Evolutionary conservation across 768 basidiomycete species (phyloP).

Genomic region (Lactarius psammicola): DNA sequence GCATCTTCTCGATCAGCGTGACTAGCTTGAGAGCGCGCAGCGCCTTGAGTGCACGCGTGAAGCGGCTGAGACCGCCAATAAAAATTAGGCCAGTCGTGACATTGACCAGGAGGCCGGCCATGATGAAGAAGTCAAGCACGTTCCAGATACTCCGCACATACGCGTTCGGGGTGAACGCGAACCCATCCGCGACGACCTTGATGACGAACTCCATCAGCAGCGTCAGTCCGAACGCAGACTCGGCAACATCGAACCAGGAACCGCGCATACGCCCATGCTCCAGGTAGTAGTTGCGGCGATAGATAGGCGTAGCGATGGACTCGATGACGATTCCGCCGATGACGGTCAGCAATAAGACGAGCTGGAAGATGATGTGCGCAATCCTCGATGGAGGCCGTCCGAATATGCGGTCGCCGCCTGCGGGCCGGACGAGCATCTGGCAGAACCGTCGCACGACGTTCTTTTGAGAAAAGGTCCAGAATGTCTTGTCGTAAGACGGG

Average conservation of each 20-base stretch:
- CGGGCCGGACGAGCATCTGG: constrained; percentile 80
- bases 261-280: constrained; percentile 57
- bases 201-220: constrained; percentile 82
- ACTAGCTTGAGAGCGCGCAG: constrained; percentile 86
- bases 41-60: constrained; percentile 83
- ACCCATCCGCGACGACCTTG: constrained; percentile 92
- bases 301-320: constrained; percentile 77
- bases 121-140: constrained; percentile 81
- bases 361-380: constrained; percentile 70
- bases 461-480: constrained; percentile 86
- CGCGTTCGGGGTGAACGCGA: constrained; percentile 86
- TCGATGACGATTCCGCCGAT: constrained; percentile 81
- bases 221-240: constrained; percentile 64
- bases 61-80: constrained; percentile 74
- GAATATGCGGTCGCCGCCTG: constrained; percentile 83
- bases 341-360: constrained; percentile 70
- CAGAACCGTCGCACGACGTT: constrained; percentile 70
- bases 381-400: constrained; percentile 67
- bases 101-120: constrained; percentile 74
- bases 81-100: constrained; percentile 69
- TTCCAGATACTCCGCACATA: constrained; percentile 94
- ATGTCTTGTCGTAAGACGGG: constrained; percentile 85
- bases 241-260: constrained; percentile 87
- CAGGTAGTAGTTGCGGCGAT: constrained; percentile 70
- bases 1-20: constrained; percentile 83